A percentile compares a stretch with the other conserved stretches of the same genome.
Conservation (phyloP, 1,139 yeast species). For the Diutina rugosa region DNA sequence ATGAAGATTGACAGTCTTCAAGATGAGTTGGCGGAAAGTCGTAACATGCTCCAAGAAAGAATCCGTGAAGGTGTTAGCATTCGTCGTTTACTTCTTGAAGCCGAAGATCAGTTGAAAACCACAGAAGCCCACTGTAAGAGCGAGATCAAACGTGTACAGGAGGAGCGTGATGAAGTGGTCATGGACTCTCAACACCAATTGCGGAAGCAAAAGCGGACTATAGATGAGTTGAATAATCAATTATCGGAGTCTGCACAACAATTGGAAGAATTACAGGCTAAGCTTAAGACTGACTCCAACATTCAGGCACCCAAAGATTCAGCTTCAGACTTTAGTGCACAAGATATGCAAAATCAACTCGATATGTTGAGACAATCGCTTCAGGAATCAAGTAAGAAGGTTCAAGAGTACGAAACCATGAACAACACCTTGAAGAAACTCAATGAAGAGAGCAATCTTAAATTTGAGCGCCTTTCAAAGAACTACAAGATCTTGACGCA, state of each 20-base stretch:
- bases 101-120: conserved; percentile 43
- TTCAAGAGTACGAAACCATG: conserved; percentile 42
- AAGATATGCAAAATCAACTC: conserved; percentile 20
- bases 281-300: conserved; percentile 25
- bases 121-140: conserved; percentile 22
- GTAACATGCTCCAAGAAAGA: conserved; percentile 64
- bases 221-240: conserved; percentile 29
- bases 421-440: conserved; percentile 47
- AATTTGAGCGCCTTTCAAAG: conserved; percentile 52
- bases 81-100: conserved; percentile 54
- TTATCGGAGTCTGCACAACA: conserved; percentile 15
- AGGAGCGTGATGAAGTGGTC: conserved; percentile 51
- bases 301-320: conserved; percentile 4
- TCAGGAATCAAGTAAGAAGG: conserved; percentile 33
- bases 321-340: conserved; percentile 12
- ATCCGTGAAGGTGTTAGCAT: conserved; percentile 66
- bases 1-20: conserved; percentile 54
- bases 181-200: conserved; percentile 34
- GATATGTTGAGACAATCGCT: conserved; percentile 41
- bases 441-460: conserved; percentile 55
- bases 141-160: conserved; percentile 24
- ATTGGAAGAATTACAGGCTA: conserved; percentile 18
- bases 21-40: conserved; percentile 68
- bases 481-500: conserved; percentile 50
- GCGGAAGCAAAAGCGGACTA: conserved; percentile 37